phyloP scores from a whole-genome alignment of 805 yeast species.

The Barnettozyma siamensis region DNA sequence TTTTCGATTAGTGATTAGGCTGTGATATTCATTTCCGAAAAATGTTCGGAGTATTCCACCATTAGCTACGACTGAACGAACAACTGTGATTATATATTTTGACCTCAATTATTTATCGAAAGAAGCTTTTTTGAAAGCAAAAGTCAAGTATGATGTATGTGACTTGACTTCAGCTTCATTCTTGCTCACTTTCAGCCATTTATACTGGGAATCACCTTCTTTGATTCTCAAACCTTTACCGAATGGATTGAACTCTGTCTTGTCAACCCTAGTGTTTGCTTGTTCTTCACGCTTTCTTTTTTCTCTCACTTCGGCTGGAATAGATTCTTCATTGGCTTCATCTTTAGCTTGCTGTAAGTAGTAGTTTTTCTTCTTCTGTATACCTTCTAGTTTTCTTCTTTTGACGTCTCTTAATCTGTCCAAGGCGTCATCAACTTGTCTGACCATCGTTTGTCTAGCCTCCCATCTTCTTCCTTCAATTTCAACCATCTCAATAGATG shows the following conservation, averaged over 20 bases:
- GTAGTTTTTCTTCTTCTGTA: slow-evolving; percentile 44
- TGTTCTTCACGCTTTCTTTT: slow-evolving; percentile 21
- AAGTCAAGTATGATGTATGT: slow-evolving; percentile 90
- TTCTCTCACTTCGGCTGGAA: slow-evolving; percentile 19
- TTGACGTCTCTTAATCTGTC: slow-evolving; percentile 76
- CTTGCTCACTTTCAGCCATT: slow-evolving; percentile 83
- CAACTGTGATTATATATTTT: no score
- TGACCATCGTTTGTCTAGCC: slow-evolving; percentile 82
- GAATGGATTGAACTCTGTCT: slow-evolving; percentile 78
- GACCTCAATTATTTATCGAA: no score
- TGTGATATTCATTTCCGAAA: no score
- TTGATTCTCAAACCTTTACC: slow-evolving; percentile 80
- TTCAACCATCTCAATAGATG: slow-evolving; percentile 85
- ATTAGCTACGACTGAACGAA: no score
- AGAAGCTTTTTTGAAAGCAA: slow-evolving; percentile 55
- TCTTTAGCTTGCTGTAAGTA: slow-evolving; percentile 21
- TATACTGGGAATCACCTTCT: slow-evolving; percentile 79
- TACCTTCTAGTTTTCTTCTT: slow-evolving; percentile 59
- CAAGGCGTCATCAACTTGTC: slow-evolving; percentile 74
- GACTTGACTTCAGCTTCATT: slow-evolving; percentile 82
- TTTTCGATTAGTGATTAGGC: no score
- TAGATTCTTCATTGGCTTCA: slow-evolving; percentile 20
- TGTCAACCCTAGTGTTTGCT: slow-evolving; percentile 28
- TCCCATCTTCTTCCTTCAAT: slow-evolving; percentile 83
- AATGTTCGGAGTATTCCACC: no score